A percentile compares a stretch with the other conserved stretches of the same genome.
These are phyloP conservation scores for Noccaea caerulescens DNA, from an alignment of 345 rosid genomes.

Conservation along the genomic window DNA sequence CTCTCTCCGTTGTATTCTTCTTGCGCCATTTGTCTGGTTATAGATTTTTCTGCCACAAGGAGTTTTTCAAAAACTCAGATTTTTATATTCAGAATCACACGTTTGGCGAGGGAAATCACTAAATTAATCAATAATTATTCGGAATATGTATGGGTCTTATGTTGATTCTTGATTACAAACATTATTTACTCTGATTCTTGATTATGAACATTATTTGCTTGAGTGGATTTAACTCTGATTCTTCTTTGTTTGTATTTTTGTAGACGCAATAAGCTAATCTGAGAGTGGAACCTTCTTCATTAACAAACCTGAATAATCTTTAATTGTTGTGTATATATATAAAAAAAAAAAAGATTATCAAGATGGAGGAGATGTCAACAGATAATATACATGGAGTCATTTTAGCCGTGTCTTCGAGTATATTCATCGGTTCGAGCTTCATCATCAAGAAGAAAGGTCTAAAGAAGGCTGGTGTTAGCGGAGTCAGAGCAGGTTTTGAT, in stretches of 20 bases:
- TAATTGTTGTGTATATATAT: slow-evolving; percentile 11
- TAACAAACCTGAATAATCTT: neutral
- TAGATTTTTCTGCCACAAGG: slow-evolving; percentile 5
- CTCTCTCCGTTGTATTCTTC: neutral
- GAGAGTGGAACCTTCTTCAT: neutral
- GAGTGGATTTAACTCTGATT: neutral
- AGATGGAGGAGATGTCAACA: slow-evolving; percentile 53
- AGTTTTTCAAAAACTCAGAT: neutral
- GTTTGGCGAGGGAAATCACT: neutral
- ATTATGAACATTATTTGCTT: neutral
- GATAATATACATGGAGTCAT: slow-evolving; percentile 80
- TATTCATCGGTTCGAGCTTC: slow-evolving; percentile 92
- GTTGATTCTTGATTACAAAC: neutral
- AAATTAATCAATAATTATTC: neutral
- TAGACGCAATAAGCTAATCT: slow-evolving; percentile 28
- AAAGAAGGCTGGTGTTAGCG: slow-evolving; percentile 63
- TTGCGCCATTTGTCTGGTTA: slow-evolving; percentile 35
- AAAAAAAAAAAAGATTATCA: neutral
- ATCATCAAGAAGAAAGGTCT: slow-evolving; percentile 93
- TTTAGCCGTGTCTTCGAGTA: slow-evolving; percentile 84
- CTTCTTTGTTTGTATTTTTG: slow-evolving; percentile 1
- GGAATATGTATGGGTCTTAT: neutral
- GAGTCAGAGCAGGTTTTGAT: slow-evolving; percentile 68
- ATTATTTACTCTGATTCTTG: slow-evolving; percentile 1
- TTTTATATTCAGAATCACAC: neutral